A percentile compares a stretch with the other conserved stretches of the same genome.
These are phyloP conservation scores for Aspergillus flavus DNA, from an alignment of 2,329 filamentous ascomycete species.

Conservation along the genomic window DNA sequence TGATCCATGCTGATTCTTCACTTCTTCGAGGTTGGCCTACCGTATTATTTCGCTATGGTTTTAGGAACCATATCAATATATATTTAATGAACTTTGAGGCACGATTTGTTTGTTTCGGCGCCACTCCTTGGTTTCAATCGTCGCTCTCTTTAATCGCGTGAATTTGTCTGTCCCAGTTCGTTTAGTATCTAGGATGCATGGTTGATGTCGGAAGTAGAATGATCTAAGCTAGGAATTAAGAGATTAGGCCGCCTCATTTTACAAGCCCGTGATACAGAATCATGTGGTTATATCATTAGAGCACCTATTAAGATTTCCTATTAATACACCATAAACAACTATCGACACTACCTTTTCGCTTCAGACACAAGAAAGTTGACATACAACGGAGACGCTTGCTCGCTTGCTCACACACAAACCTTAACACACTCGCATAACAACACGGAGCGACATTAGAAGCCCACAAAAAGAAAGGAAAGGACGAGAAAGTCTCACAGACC, in stretches of 20 bases:
- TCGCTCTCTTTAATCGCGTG: constrained; percentile 2
- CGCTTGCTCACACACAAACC: background rate
- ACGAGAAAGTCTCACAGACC: background rate
- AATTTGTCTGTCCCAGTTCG: constrained; percentile 14
- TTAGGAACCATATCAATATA: constrained; percentile 33
- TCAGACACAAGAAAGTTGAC: background rate
- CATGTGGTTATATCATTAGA: background rate
- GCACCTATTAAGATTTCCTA: background rate
- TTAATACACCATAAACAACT: background rate
- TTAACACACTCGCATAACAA: background rate
- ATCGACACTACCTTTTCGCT: background rate
- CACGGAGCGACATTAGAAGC: background rate
- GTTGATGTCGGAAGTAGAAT: constrained; percentile 26
- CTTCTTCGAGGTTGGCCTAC: constrained; percentile 52
- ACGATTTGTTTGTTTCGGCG: constrained; percentile 22
- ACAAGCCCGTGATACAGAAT: background rate
- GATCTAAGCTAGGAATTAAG: constrained; percentile 44
- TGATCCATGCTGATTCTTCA: constrained; percentile 32
- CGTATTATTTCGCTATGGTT: constrained; percentile 42
- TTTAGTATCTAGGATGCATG: constrained; percentile 18
- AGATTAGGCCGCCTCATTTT: constrained; percentile 48
- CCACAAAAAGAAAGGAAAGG: background rate
- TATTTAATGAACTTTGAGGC: constrained; percentile 29
- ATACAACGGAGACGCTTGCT: constrained; percentile 1
- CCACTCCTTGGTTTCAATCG: constrained; percentile 14